Evolutionary conservation across 2,329 filamentous ascomycete species (phyloP).

Genomic region (Camptophora hylomeconis): DNA sequence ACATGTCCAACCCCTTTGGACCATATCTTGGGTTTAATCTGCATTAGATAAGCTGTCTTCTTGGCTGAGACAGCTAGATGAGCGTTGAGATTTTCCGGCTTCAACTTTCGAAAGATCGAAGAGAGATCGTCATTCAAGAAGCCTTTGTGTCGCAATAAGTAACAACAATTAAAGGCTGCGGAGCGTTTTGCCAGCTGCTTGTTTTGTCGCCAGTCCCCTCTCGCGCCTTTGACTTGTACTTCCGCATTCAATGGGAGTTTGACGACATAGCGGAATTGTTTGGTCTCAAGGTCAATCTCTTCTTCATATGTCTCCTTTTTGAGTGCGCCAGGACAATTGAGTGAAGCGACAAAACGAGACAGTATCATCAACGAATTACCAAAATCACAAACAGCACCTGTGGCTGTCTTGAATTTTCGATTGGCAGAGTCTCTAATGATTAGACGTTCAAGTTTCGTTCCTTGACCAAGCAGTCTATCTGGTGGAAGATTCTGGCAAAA

Average conservation of each 20-base stretch:
- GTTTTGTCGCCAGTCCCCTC: constrained; percentile 49
- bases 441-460: constrained; percentile 43
- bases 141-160: constrained; percentile 51
- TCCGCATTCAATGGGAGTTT: constrained; percentile 51
- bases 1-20: constrained; percentile 26
- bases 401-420: constrained; percentile 10
- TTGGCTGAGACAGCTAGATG: constrained; percentile 67
- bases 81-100: constrained; percentile 79
- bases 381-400: constrained; percentile 13
- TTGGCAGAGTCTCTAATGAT: constrained; percentile 34
- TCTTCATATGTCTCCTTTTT: constrained; percentile 28
- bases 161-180: constrained; percentile 73
- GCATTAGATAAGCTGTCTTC: constrained; percentile 61
- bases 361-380: constrained; percentile 13
- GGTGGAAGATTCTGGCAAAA: constrained; percentile 66
- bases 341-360: constrained; percentile 10
- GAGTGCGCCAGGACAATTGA: constrained; percentile 35
- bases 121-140: constrained; percentile 63
- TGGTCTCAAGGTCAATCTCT: constrained; percentile 27
- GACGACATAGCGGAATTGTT: constrained; percentile 58
- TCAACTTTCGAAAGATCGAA: constrained; percentile 55
- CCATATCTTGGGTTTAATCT: constrained; percentile 69
- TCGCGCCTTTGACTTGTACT: constrained; percentile 55
- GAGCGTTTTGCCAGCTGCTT: constrained; percentile 77
- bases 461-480: constrained; percentile 56